A percentile compares a stretch with the other conserved stretches of the same genome.
phyloP scores from a whole-genome alignment of 768 basidiomycete species.

The Austroboletus eburneus region DNA sequence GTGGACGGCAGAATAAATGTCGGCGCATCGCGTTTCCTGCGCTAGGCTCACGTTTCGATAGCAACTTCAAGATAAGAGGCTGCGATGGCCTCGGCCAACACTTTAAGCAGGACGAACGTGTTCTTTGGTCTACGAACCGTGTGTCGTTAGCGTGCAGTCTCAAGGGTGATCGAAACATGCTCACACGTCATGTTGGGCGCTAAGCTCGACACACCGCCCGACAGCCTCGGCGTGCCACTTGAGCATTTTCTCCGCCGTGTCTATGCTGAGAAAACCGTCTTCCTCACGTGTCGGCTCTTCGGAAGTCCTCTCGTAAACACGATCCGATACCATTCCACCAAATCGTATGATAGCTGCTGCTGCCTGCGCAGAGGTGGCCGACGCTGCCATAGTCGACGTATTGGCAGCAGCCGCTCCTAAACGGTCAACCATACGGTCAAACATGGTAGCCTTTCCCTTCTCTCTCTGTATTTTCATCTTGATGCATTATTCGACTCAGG shows the following conservation, averaged over 20 bases:
- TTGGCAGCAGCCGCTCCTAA: slow-evolving; percentile 72
- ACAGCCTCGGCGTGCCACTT: slow-evolving; percentile 98
- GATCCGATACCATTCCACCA: slow-evolving; percentile 66
- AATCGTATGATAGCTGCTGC: slow-evolving; percentile 88
- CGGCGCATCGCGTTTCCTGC: not conserved
- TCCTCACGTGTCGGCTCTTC: slow-evolving; percentile 77
- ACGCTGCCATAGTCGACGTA: slow-evolving; percentile 52
- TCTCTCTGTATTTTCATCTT: slow-evolving; percentile 57
- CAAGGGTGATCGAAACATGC: slow-evolving; percentile 26
- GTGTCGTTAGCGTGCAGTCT: slow-evolving; percentile 2
- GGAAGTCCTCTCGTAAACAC: slow-evolving; percentile 43
- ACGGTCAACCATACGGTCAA: slow-evolving; percentile 89
- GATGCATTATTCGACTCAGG: slow-evolving; percentile 1
- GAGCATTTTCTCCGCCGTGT: slow-evolving; percentile 83
- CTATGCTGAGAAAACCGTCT: slow-evolving; percentile 75
- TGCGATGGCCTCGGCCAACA: slow-evolving; percentile 83
- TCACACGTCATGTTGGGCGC: slow-evolving; percentile 77
- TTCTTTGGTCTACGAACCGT: slow-evolving; percentile 71
- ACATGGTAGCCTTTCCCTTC: slow-evolving; percentile 65
- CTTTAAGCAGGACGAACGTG: slow-evolving; percentile 74
- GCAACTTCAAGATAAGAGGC: slow-evolving; percentile 86
- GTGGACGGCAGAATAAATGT: slow-evolving; percentile 6
- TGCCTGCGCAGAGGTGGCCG: slow-evolving; percentile 75
- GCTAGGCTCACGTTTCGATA: slow-evolving; percentile 75
- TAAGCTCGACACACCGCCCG: slow-evolving; percentile 90